Conservation (phyloP, 2,329 filamentous ascomycete species). For the Alternaria tenuissima region DNA sequence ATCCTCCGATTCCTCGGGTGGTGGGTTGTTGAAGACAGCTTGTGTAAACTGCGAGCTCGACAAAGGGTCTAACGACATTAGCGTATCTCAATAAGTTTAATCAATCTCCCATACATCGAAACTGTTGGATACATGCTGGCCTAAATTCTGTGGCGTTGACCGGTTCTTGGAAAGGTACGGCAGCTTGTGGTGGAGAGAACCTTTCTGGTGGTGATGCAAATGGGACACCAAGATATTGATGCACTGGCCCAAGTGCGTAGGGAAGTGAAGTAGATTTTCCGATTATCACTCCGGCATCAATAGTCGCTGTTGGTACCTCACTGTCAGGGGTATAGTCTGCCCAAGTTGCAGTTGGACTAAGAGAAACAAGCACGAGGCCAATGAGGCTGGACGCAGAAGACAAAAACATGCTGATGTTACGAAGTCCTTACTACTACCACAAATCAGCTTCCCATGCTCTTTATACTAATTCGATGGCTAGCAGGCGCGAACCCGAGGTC, state of each 20-base stretch:
- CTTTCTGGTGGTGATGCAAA: constrained; percentile 41
- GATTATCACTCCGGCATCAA: constrained; percentile 33
- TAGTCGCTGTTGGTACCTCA: constrained; percentile 32
- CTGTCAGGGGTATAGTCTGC: constrained; percentile 2
- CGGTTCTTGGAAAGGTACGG: constrained; percentile 21
- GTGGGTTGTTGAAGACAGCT: constrained; percentile 34
- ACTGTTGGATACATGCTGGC: constrained; percentile 39
- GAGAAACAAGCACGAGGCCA: neutral
- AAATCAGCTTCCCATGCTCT: neutral
- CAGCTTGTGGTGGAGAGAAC: constrained; percentile 31
- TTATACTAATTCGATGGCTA: neutral
- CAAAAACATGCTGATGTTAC: neutral
- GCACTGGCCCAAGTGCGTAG: constrained; percentile 27
- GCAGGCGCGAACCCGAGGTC: neutral
- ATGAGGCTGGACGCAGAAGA: neutral
- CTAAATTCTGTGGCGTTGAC: constrained; percentile 27
- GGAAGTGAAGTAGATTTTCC: constrained; percentile 39
- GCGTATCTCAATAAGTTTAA: neutral
- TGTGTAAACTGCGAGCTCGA: constrained; percentile 23
- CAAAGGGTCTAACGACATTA: constrained; percentile 23
- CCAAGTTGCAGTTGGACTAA: neutral
- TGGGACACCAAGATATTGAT: constrained; percentile 44
- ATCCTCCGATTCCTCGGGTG: constrained; percentile 46
- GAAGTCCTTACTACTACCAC: neutral
- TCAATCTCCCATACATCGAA: constrained; percentile 23